phyloP scores from a whole-genome alignment of 1,284 basidiomycete genomes.

The Papiliotrema flavescens region DNA sequence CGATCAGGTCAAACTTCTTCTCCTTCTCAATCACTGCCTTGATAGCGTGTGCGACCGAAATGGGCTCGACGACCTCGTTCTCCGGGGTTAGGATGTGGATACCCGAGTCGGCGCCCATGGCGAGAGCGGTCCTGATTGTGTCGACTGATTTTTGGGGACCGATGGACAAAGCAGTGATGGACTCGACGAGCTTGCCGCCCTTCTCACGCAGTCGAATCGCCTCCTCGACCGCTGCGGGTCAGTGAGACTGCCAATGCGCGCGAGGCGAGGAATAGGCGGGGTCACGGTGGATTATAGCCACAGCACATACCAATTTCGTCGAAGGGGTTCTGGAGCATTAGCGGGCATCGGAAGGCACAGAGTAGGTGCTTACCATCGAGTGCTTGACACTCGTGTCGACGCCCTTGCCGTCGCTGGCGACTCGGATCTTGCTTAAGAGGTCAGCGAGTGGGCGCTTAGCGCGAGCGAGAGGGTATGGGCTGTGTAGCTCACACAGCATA shows the following conservation, averaged over 20 bases:
- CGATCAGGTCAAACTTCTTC: slow-evolving; percentile 73
- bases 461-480: background rate
- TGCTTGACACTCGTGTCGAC: slow-evolving; percentile 95
- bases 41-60: slow-evolving; percentile 61
- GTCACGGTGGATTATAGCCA: background rate
- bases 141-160: slow-evolving; percentile 88
- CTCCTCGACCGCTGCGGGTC: slow-evolving; percentile 81
- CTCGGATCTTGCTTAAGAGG: slow-evolving; percentile 82
- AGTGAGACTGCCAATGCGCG: background rate
- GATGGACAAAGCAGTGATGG: slow-evolving; percentile 87
- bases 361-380: slow-evolving; percentile 70
- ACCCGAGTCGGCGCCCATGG: slow-evolving; percentile 94
- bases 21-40: slow-evolving; percentile 69
- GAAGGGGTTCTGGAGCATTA: slow-evolving; percentile 73
- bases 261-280: no score
- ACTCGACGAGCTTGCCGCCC: slow-evolving; percentile 64
- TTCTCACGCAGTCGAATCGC: slow-evolving; percentile 88
- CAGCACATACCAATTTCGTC: slow-evolving; percentile 88
- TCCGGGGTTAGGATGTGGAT: slow-evolving; percentile 88
- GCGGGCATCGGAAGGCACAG: background rate
- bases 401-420: slow-evolving; percentile 85
- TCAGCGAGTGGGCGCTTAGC: background rate
- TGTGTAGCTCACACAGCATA: slow-evolving; percentile 33
- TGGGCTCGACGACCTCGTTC: slow-evolving; percentile 62
- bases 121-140: slow-evolving; percentile 90